Evolutionary conservation across 1,139 yeast species (phyloP).

Genomic region (Geotrichum siamense): DNA sequence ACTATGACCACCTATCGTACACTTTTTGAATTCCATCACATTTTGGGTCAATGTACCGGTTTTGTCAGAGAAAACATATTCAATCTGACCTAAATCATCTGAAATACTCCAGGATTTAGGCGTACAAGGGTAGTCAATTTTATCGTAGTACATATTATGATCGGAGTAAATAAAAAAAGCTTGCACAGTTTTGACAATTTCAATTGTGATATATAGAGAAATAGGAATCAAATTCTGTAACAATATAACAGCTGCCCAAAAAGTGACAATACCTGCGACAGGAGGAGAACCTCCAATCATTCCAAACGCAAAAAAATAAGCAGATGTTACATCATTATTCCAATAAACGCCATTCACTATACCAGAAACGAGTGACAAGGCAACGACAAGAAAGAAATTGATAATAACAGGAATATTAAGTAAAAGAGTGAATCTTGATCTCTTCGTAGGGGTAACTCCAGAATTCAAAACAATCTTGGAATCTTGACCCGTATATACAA

Average conservation of each 20-base stretch:
- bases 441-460: conserved; percentile 87
- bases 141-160: conserved; percentile 74
- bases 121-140: conserved; percentile 85
- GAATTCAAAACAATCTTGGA: conserved; percentile 90
- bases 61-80: conserved; percentile 90
- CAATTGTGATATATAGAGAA: conserved; percentile 88
- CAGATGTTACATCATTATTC: conserved; percentile 45
- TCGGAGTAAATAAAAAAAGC: conserved; percentile 92
- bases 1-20: conserved; percentile 77
- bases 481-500: conserved; percentile 82
- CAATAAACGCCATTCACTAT: conserved; percentile 70
- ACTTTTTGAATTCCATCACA: conserved; percentile 93
- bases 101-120: conserved; percentile 97
- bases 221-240: conserved; percentile 92
- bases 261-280: conserved; percentile 72
- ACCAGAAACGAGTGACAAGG: conserved; percentile 77
- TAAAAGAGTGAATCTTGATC: conserved; percentile 74
- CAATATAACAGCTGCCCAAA: conserved; percentile 82
- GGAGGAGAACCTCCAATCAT: conserved; percentile 59
- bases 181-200: conserved; percentile 88
- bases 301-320: conserved; percentile 66
- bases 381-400: conserved; percentile 67
- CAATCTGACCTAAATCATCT: conserved; percentile 95
- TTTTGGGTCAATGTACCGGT: conserved; percentile 96
- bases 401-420: conserved; percentile 73